These are phyloP conservation scores for Silene coronaria DNA, from an alignment of 179 eudicot genomes.

Conservation along the genomic window DNA sequence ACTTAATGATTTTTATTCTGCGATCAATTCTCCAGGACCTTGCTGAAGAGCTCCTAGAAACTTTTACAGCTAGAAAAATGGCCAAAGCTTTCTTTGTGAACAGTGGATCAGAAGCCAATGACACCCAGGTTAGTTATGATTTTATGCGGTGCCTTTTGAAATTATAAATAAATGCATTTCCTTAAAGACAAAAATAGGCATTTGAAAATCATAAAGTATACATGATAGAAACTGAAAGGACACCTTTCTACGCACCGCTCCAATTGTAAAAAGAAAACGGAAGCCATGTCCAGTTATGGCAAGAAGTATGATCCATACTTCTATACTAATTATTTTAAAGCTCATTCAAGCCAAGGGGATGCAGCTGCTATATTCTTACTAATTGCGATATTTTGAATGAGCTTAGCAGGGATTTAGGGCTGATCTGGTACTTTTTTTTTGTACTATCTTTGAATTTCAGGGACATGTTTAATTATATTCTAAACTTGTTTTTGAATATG, in stretches of 20 bases:
- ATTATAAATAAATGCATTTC: neutral
- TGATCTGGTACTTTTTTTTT: neutral
- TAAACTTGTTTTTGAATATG: conserved; percentile 6
- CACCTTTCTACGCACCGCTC: neutral
- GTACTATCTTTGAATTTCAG: neutral
- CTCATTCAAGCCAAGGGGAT: neutral
- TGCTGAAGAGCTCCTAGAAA: conserved; percentile 66
- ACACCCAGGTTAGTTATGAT: conserved; percentile 60
- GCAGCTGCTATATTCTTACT: neutral
- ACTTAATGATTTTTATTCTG: conserved; percentile 1
- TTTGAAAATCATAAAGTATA: neutral
- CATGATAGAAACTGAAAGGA: neutral
- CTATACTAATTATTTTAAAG: neutral
- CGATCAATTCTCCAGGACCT: conserved; percentile 53
- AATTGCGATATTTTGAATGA: neutral
- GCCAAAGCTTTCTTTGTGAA: conserved; percentile 81
- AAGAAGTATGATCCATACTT: neutral
- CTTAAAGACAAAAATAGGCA: conserved; percentile 1
- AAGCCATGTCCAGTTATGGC: neutral
- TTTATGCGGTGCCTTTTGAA: neutral
- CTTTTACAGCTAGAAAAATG: conserved; percentile 75
- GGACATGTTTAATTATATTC: neutral
- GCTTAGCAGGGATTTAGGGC: neutral
- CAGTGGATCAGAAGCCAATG: conserved; percentile 98
- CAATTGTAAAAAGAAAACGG: neutral